Base-by-base conservation (phyloP, 352 stramenopile genomes). In the Thraustochytrium sp. region DNA sequence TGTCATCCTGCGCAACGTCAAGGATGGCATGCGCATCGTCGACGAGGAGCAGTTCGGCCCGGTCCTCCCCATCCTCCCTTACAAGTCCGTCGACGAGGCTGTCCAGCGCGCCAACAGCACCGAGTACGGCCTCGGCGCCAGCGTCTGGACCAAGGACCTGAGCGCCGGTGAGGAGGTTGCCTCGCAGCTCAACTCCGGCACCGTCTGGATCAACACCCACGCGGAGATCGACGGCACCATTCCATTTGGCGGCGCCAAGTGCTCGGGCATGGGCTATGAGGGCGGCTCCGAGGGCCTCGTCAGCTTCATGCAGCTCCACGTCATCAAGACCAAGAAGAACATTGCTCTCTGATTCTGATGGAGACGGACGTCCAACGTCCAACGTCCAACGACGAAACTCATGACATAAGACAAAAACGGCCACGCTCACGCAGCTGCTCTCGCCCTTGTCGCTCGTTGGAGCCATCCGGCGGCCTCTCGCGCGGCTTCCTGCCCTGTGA, bases 21-120 rank as follows among this genome's bases (percentile, higher is more conserved):
- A 93, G 36, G 88, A 90, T 5, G 87, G 90, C 18, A 97, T 99
- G 90, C 89, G 88, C 42, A 88, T 96, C 16, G 92, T 95, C 87
- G 88, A 87, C 56, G 88, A 97, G 84, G 96, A 99, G 89, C 98
- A 93, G 34, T 99, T 99, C 87, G 96, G 95, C 9, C 96, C 96
- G 2, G 88, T 99, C 61, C 92, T 96, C 29, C 89, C 93, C 44
- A 88, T 99, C 16, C 92, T 92, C 62, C 91, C 90, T 46, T 99
- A 99, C 88, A 86, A 91, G 37, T 94, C 87, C 3, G 96, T 98
- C 77, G 93, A 97, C 29, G 94, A 99, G 85, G 96, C 96, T 23
- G 84, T 99, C n/a, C 84, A 87, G 59, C 89, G 96, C 65, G 96
- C 96, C 34, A 99, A 99, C 89, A 90, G 92, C 86, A 96, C 88